Evolutionary conservation across 495 filamentous ascomycete species (phyloP).

Genomic region (Darksidea phi): DNA sequence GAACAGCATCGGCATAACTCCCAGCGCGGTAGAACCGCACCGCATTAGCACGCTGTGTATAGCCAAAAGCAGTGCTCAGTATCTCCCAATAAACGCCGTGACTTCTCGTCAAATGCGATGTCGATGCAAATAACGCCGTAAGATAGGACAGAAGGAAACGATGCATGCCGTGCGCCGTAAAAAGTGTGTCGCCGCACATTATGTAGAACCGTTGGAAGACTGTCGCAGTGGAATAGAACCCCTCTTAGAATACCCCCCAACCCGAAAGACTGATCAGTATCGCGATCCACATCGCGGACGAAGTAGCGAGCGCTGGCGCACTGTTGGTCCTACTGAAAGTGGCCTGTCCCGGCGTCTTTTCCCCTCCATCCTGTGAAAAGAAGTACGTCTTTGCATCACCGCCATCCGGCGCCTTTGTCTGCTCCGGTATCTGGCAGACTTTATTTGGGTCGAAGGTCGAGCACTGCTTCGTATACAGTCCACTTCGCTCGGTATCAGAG

Average conservation of each 20-base stretch:
- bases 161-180: not conserved
- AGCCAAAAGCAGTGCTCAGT: too few relatives aligned
- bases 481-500: conserved; percentile 36
- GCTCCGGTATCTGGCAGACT: conserved; percentile 61
- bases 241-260: too few relatives aligned
- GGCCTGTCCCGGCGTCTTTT: conserved; percentile 17
- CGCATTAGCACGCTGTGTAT: too few relatives aligned
- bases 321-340: conserved; percentile 5
- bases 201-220: too few relatives aligned
- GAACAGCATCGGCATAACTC: too few relatives aligned
- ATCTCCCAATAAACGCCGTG: too few relatives aligned
- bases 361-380: conserved; percentile 52
- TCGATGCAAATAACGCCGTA: too few relatives aligned
- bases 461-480: conserved; percentile 22
- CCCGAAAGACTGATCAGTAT: too few relatives aligned
- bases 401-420: conserved; percentile 38
- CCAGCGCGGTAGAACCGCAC: too few relatives aligned
- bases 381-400: conserved; percentile 52
- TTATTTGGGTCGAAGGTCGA: conserved; percentile 34
- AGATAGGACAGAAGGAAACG: not conserved
- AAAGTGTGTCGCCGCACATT: too few relatives aligned
- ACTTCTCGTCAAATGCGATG: too few relatives aligned
- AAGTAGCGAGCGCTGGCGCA: not conserved
- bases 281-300: not conserved
- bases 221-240: too few relatives aligned